Evolutionary conservation across 768 basidiomycete genomes (phyloP).

Genomic region (Amyloporia xantha): DNA sequence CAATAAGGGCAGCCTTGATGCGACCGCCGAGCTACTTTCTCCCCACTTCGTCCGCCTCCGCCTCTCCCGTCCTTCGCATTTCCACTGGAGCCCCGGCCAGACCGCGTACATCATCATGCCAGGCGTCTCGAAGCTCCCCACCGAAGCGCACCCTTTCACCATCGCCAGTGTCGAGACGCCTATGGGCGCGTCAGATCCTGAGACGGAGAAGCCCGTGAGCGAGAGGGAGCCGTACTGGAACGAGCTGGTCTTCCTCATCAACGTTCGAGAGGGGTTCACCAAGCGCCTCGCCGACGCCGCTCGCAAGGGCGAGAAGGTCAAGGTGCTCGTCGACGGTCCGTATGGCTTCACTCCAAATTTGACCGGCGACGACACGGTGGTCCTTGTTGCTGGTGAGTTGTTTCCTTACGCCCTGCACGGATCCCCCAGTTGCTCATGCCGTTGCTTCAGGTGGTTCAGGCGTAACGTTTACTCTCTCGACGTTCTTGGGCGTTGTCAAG

Average conservation of each 20-base stretch:
- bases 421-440: neutral
- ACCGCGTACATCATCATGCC: slow-evolving; percentile 46
- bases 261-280: slow-evolving; percentile 56
- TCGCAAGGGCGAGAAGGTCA: slow-evolving; percentile 25
- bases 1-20: slow-evolving; percentile 26
- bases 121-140: slow-evolving; percentile 34
- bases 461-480: slow-evolving; percentile 39
- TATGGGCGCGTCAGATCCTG: slow-evolving; percentile 6
- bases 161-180: slow-evolving; percentile 34
- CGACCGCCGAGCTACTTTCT: slow-evolving; percentile 36
- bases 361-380: slow-evolving; percentile 34
- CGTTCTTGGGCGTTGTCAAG: slow-evolving; percentile 39
- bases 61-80: slow-evolving; percentile 37
- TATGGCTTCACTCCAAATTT: slow-evolving; percentile 42
- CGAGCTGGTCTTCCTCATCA: slow-evolving; percentile 51
- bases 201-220: slow-evolving; percentile 3
- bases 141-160: slow-evolving; percentile 59
- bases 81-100: slow-evolving; percentile 51
- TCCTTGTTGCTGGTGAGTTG: slow-evolving; percentile 43
- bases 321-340: slow-evolving; percentile 54
- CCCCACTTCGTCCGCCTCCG: slow-evolving; percentile 42
- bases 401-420: slow-evolving; percentile 1
- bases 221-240: slow-evolving; percentile 17
- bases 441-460: slow-evolving; percentile 39
- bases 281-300: slow-evolving; percentile 35